Evolutionary conservation across 768 basidiomycete species (phyloP).

Genomic region (Leccinellum rugosiceps): DNA sequence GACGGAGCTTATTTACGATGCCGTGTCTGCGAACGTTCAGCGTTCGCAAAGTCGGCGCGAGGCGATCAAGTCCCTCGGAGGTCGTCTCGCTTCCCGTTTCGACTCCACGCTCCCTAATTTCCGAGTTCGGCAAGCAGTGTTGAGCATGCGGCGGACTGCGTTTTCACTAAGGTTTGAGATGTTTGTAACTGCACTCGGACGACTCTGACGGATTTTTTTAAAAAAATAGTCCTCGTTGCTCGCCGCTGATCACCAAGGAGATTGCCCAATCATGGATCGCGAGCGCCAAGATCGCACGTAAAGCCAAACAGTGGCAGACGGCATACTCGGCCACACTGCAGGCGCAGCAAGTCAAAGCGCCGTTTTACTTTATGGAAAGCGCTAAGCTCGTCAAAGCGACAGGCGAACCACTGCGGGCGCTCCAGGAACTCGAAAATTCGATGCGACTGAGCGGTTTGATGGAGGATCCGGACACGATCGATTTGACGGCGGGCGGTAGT

Average conservation of each 20-base stretch:
- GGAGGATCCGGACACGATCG: slow-evolving; percentile 46
- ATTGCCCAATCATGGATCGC: slow-evolving; percentile 86
- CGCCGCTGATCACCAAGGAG: slow-evolving; percentile 46
- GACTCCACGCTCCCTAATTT: slow-evolving; percentile 83
- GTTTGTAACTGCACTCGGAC: background rate
- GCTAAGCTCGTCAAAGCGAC: slow-evolving; percentile 79
- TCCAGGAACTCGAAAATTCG: slow-evolving; percentile 81
- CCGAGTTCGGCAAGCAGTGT: slow-evolving; percentile 79
- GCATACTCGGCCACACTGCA: slow-evolving; percentile 96
- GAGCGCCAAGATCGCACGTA: slow-evolving; percentile 94
- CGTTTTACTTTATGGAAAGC: slow-evolving; percentile 84
- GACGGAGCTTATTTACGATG: slow-evolving; percentile 61
- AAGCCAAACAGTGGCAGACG: slow-evolving; percentile 93
- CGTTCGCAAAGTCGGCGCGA: slow-evolving; percentile 38
- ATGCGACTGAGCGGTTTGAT: slow-evolving; percentile 53
- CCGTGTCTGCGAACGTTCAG: slow-evolving; percentile 38
- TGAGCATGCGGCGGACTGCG: slow-evolving; percentile 87
- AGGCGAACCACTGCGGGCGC: slow-evolving; percentile 79
- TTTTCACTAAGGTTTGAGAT: slow-evolving; percentile 64
- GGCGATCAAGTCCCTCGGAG: slow-evolving; percentile 37
- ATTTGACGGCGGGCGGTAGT: slow-evolving; percentile 50
- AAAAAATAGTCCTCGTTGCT: slow-evolving; percentile 19
- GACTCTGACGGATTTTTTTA: slow-evolving; percentile 8
- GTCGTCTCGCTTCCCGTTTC: slow-evolving; percentile 60
- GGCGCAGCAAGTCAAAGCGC: slow-evolving; percentile 67